Evolutionary conservation across 768 basidiomycete genomes (phyloP).

Genomic region (Lanmaoa rubissima): DNA sequence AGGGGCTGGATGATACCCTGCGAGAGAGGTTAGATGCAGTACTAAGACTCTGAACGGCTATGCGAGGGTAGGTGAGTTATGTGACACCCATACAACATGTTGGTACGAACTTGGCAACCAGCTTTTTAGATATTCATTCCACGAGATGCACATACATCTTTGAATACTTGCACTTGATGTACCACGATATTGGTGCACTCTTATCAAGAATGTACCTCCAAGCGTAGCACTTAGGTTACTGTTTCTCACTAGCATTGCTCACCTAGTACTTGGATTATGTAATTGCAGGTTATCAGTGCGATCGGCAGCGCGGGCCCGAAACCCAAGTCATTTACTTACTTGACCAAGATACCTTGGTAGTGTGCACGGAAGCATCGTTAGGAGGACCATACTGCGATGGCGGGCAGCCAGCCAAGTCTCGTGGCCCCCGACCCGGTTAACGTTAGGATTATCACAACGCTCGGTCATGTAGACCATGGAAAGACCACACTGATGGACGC

Average conservation of each 20-base stretch:
- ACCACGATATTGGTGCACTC: background rate
- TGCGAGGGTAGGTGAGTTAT: background rate
- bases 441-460: conserved; percentile 78
- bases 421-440: conserved; percentile 39
- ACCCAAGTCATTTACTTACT: background rate
- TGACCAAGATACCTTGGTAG: background rate
- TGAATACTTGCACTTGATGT: background rate
- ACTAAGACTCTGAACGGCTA: conserved; percentile 4
- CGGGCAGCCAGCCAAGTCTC: conserved; percentile 13
- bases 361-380: background rate
- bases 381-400: conserved; percentile 18
- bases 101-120: background rate
- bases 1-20: conserved; percentile 61
- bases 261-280: conserved; percentile 2
- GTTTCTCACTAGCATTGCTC: too few species aligned
- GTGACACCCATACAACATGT: background rate
- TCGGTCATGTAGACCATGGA: conserved; percentile 93
- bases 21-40: conserved; percentile 48
- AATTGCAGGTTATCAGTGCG: background rate
- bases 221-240: background rate
- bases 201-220: background rate
- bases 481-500: conserved; percentile 96
- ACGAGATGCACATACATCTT: background rate
- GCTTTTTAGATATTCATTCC: background rate
- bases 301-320: background rate